Evolutionary conservation across 139 green algal species (phyloP).

Genomic region (Nannochloris sp.): DNA sequence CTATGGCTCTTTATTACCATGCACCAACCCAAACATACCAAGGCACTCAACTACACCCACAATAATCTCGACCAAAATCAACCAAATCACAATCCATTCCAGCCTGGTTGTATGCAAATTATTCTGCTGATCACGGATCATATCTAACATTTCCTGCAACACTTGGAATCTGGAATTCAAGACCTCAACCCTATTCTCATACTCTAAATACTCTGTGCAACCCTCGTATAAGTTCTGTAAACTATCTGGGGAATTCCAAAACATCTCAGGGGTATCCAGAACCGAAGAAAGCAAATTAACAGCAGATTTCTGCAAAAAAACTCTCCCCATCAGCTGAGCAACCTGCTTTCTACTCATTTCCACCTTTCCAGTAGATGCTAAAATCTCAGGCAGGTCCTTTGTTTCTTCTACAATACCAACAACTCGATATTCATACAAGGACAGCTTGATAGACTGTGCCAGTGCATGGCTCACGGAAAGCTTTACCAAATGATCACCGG

Average conservation of each 20-base stretch:
- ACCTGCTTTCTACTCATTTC: constrained; percentile 45
- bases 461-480: constrained; percentile 45
- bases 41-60: constrained; percentile 46
- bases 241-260: constrained; percentile 63
- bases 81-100: constrained; percentile 56
- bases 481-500: constrained; percentile 48
- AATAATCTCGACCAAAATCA: constrained; percentile 43
- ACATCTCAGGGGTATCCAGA: constrained; percentile 61
- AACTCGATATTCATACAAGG: constrained; percentile 74
- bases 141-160: constrained; percentile 74
- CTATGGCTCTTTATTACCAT: background rate
- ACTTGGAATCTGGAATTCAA: constrained; percentile 51
- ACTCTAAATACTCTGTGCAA: constrained; percentile 64
- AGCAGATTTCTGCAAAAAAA: constrained; percentile 63
- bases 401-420: constrained; percentile 64
- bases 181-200: constrained; percentile 47
- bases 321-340: constrained; percentile 58
- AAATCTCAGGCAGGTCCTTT: constrained; percentile 42
- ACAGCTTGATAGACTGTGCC: constrained; percentile 63
- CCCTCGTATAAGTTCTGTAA: constrained; percentile 64
- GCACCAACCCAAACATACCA: constrained; percentile 35
- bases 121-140: constrained; percentile 54
- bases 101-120: constrained; percentile 48
- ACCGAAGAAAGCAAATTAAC: constrained; percentile 59
- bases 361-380: constrained; percentile 33